Evolutionary conservation across 163 green algal species (phyloP).

Genomic region (Scenedesmus sp.): DNA sequence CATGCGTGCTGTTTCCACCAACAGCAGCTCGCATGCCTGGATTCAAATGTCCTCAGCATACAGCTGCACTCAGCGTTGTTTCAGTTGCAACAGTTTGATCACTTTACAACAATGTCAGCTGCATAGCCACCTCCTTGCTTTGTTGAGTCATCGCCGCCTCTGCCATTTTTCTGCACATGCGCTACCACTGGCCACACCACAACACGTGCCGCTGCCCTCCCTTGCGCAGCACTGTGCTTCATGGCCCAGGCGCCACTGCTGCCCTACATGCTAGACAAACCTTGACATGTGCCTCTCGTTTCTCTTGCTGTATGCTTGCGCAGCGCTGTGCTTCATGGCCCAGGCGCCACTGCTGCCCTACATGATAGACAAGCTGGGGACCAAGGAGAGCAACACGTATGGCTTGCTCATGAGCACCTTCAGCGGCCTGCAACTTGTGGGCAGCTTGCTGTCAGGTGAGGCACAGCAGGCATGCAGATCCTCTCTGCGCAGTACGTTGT

Average conservation of each 20-base stretch:
- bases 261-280: constrained; percentile 31
- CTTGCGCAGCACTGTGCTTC: constrained; percentile 52
- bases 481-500: no score
- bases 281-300: not conserved
- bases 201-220: not conserved
- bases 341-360: constrained; percentile 65
- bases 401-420: constrained; percentile 55
- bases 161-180: no score
- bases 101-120: no score
- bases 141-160: no score
- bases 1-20: no score
- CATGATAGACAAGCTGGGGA: constrained; percentile 56
- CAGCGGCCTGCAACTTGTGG: constrained; percentile 54
- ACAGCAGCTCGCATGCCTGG: no score
- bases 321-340: constrained; percentile 59
- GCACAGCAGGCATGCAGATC: no score
- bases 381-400: constrained; percentile 41
- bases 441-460: constrained; percentile 57
- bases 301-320: not conserved
- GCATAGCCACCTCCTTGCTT: no score
- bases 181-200: no score
- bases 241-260: constrained; percentile 57
- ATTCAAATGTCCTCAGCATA: no score
- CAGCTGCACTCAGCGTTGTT: no score
- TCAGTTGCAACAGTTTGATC: no score